These are phyloP conservation scores for Epichloe sylvatica DNA, from an alignment of 2,329 filamentous ascomycete species.

Conservation along the genomic window DNA sequence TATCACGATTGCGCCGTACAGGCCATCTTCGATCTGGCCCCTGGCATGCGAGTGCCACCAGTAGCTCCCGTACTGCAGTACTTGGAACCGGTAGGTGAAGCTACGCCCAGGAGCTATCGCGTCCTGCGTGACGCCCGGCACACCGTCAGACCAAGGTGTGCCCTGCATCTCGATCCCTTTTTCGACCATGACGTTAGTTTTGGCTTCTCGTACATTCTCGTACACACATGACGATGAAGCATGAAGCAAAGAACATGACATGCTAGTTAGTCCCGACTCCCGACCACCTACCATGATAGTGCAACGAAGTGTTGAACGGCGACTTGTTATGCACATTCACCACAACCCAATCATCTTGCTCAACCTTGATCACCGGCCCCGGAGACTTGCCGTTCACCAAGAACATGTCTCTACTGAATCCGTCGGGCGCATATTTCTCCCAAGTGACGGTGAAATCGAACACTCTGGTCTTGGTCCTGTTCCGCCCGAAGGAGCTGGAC, in stretches of 20 bases:
- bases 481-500: background rate
- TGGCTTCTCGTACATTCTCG: too few relatives aligned
- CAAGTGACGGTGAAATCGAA: slow-evolving; percentile 23
- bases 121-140: slow-evolving; percentile 41
- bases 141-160: slow-evolving; percentile 48
- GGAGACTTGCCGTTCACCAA: slow-evolving; percentile 48
- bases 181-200: too few relatives aligned
- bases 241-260: too few relatives aligned
- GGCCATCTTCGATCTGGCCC: slow-evolving; percentile 44
- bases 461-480: background rate
- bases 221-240: too few relatives aligned
- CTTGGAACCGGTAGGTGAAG: slow-evolving; percentile 37
- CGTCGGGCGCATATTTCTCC: slow-evolving; percentile 28
- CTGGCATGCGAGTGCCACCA: slow-evolving; percentile 47
- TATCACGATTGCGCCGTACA: slow-evolving; percentile 43
- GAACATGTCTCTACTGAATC: slow-evolving; percentile 28
- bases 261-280: background rate
- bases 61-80: slow-evolving; percentile 42
- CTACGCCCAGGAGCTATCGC: slow-evolving; percentile 31
- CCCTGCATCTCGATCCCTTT: slow-evolving; percentile 34
- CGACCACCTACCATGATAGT: slow-evolving; percentile 31
- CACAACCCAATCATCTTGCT: slow-evolving; percentile 19
- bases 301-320: slow-evolving; percentile 33
- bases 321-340: slow-evolving; percentile 32
- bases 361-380: slow-evolving; percentile 39